Evolutionary conservation across 352 stramenopile genomes (phyloP).

Genomic region (Phytopythium sindhum): DNA sequence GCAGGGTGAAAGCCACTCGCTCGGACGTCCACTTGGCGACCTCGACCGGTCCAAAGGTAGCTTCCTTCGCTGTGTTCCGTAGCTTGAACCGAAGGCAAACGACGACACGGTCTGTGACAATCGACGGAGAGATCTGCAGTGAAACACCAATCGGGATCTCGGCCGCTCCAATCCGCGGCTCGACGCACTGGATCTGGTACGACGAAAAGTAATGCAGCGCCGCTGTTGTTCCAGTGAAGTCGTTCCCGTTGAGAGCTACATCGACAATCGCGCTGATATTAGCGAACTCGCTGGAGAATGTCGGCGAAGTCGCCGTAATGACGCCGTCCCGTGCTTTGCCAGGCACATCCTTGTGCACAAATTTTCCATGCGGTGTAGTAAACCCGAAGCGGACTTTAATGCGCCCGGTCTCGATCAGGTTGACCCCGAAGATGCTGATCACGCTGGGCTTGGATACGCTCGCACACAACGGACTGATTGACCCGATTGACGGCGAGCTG

Average conservation of each 20-base stretch:
- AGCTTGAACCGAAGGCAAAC: conserved; percentile 40
- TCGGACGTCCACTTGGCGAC: conserved; percentile 33
- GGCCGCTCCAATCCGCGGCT: conserved; percentile 49
- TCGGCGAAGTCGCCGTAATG: conserved; percentile 43
- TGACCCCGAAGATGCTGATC: conserved; percentile 51
- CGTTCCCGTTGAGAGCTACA: conserved; percentile 59
- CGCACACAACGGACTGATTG: conserved; percentile 56
- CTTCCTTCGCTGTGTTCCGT: conserved; percentile 3
- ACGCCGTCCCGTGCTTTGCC: conserved; percentile 45
- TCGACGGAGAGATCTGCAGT: conserved; percentile 31
- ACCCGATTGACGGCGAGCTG: conserved; percentile 46
- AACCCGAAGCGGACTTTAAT: conserved; percentile 70
- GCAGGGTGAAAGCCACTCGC: conserved; percentile 41
- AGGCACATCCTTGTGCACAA: conserved; percentile 28
- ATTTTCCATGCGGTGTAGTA: conserved; percentile 25
- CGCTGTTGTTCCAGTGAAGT: conserved; percentile 53
- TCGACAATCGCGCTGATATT: conserved; percentile 50
- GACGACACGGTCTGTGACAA: conserved; percentile 46
- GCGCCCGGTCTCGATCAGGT: conserved; percentile 71
- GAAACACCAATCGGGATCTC: conserved; percentile 51
- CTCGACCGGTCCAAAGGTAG: conserved; percentile 35
- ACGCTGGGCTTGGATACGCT: conserved; percentile 46
- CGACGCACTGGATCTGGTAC: conserved; percentile 39
- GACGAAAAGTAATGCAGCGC: conserved; percentile 53
- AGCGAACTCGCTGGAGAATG: conserved; percentile 43